Evolutionary conservation across 176 grass and related monocot genomes (phyloP), one percentile per base, ranked within the genome.

Genomic region (Musa schizocarpa): DNA sequence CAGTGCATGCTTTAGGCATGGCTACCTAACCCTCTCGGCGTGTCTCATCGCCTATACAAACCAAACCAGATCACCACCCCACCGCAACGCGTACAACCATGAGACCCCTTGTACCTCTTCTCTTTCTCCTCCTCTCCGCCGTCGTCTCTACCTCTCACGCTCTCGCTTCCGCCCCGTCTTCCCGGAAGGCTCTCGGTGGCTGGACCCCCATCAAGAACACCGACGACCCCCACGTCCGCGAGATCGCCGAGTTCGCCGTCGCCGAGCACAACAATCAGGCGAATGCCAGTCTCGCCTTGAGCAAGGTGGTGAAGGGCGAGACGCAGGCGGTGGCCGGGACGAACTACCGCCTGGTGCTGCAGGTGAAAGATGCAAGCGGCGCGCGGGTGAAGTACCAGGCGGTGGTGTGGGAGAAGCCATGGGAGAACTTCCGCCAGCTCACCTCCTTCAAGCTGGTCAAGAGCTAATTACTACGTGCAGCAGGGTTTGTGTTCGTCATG

Each of bases 341-440:
- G 24, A 84, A 65, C 63, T 88, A 82, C 71, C 65, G 48, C 64
- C 59, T 88, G 78, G 75, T 71, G 55, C 27, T 88, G 50, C 63
- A 55, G 8, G 79, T 53, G 69, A 52, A 34, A 69, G 63, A 71
- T 17, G 63, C 50, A 26, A 3, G 54, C 34, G 79, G 79, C 63
- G 26, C 50, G 69, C 54, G 27, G 9, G 57, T 50, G 4, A 0
- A 16, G 17, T 81, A 79, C 79, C 9, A 21, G 16, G 71, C 54
- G 1, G 27, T 82, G 51, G 82, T 82, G 0, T 88, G 82, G 86
- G 86, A 65, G 63, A 65, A 65, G 23, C 10, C 11, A 25, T 65
- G 63, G 63, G 23, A 25, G 21, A 27, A 65, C 23, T 65, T 65
- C 63, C 20, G 23, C 21, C 63, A 25, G 24, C 63, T 65, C 63